Evolutionary conservation across 257 asterid species (phyloP), one percentile per base, ranked within the genome.

Genomic region (Verbena officinalis): DNA sequence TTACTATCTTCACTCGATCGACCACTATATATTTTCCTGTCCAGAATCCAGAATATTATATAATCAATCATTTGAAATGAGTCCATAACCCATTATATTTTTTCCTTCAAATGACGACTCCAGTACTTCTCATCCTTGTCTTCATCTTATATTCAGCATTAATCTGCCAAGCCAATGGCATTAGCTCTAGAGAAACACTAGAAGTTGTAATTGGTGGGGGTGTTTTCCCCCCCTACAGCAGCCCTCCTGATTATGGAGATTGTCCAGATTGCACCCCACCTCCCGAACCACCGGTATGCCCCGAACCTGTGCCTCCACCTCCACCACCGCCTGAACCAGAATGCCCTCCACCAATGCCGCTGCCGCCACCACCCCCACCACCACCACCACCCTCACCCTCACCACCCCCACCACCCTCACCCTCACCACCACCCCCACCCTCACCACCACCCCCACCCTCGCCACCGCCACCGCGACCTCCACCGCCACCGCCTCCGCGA

Each of bases 131-230:
- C 62, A 44, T 69, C 42, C 16, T 69, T 33, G 16, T 59, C 39
- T 44, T 80, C 20, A 19, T 72, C 64, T 72, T 67, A 46, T 33
- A 58, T 51, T 68, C 24, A 66, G 23, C 21, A 13, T 45, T 57
- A 51, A 57, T 36, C 65, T 43, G 27, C 40, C 78, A 62, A 9
- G 67, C 51, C 42, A 53, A 72, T 16, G 10, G 59, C 64, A 24
- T 31, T 0, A 44, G 23, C 39, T n/a, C 56, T 13, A 77, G 76
- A 62, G 16, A 76, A 23, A 8, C 79, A 4, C 73, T 75, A 2
- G 81, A 81, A 42, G 67, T 80, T 59, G 14, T 62, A 12, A 77
- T 77, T 12, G 87, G 88, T 0, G 79, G 55, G 3, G 68, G 74
- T 1, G 65, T 38, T 17, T n/a, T 12, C 48, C 70, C 77, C 59